Evolutionary conservation across 371 early-diverging fungal species (phyloP).

Genomic region (Mucor lusitanicus): DNA sequence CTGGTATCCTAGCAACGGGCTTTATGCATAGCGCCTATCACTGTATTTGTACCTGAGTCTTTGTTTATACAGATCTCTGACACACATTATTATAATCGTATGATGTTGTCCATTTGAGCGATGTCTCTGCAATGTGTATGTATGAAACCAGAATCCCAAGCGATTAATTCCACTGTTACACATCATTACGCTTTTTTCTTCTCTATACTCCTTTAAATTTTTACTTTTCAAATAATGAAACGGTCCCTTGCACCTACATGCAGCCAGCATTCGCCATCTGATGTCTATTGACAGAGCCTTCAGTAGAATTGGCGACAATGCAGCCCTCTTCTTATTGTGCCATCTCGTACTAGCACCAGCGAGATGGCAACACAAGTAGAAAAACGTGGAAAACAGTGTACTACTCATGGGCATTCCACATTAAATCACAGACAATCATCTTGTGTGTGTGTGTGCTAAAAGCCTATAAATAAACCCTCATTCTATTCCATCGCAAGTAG

Average conservation of each 20-base stretch:
- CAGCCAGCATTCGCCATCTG: neutral
- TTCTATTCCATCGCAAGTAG: neutral
- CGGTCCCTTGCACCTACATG: neutral
- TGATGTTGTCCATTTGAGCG: neutral
- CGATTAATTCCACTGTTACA: constrained; percentile 6
- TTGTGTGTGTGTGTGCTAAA: neutral
- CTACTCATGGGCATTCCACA: neutral
- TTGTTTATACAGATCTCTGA: neutral
- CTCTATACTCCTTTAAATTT: neutral
- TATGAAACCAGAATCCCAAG: neutral
- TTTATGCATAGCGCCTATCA: neutral
- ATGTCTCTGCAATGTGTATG: neutral
- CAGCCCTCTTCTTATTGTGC: neutral
- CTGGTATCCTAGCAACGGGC: neutral
- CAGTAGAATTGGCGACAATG: neutral
- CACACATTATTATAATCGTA: neutral
- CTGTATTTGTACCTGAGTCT: neutral
- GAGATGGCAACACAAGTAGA: constrained; percentile 4
- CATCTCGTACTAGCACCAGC: neutral
- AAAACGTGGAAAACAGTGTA: constrained; percentile 12
- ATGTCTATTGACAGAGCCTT: neutral
- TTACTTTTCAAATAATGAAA: neutral
- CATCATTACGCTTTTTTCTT: constrained; percentile 8
- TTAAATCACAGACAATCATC: neutral
- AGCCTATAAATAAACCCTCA: constrained; percentile 3